Conservation (phyloP, 192 early-diverging fungal species). For the Cladochytrium replicatum region DNA sequence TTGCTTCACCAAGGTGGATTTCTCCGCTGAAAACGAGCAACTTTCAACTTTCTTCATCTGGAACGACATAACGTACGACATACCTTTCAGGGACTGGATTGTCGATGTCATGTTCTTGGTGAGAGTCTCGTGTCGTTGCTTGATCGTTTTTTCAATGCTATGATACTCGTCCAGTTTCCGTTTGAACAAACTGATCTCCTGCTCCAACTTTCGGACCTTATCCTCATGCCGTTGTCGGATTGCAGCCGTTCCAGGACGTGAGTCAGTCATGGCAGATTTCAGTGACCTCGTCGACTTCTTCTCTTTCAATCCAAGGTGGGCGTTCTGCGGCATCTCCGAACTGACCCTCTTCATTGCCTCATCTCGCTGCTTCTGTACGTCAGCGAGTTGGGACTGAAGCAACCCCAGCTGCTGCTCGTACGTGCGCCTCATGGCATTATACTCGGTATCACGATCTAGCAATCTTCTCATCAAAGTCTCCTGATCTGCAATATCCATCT, state of each 20-base stretch:
- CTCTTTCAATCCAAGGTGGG: slow-evolving; percentile 14
- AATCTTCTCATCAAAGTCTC: slow-evolving; percentile 30
- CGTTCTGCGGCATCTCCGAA: slow-evolving; percentile 6
- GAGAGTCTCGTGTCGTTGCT: slow-evolving; percentile 37
- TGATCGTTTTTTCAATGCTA: slow-evolving; percentile 9
- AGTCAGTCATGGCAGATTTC: slow-evolving; percentile 16
- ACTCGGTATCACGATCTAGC: slow-evolving; percentile 28
- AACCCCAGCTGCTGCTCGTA: slow-evolving; percentile 62
- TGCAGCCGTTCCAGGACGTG: slow-evolving; percentile 14
- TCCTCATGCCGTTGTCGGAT: slow-evolving; percentile 32
- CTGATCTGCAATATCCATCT: slow-evolving; percentile 39
- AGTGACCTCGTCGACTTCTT: slow-evolving; percentile 21
- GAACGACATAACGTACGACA: slow-evolving; percentile 1
- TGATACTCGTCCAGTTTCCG: slow-evolving; percentile 29
- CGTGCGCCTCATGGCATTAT: slow-evolving; percentile 28
- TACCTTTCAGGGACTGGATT: slow-evolving; percentile 57
- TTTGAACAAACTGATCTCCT: slow-evolving; percentile 27
- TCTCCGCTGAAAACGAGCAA: slow-evolving; percentile 39
- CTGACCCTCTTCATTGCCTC: slow-evolving; percentile 46
- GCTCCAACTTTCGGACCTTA: slow-evolving; percentile 28
- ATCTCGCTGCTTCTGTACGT: slow-evolving; percentile 51
- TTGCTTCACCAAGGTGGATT: slow-evolving; percentile 61
- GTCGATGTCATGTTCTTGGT: slow-evolving; percentile 53
- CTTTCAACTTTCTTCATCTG: background rate
- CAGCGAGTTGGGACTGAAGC: slow-evolving; percentile 48